Conservation (phyloP, 2,329 filamentous ascomycete genomes). For the Clarireedia paspali region DNA sequence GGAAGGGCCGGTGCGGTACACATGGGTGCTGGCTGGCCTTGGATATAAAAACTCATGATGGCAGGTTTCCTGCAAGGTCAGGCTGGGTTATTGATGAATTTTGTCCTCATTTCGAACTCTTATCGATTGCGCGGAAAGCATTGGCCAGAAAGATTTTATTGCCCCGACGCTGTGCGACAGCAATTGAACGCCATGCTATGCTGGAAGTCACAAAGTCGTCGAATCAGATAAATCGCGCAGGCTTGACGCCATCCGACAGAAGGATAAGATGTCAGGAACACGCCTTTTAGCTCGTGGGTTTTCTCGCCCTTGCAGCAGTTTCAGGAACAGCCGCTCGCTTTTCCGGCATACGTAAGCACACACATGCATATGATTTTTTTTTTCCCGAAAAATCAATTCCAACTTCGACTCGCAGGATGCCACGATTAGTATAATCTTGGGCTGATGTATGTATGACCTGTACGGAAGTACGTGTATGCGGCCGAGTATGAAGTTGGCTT, state of each 20-base stretch:
- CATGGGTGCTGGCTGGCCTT: neutral
- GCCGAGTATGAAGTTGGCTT: too few species aligned
- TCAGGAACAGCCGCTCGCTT: neutral
- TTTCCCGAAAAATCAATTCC: neutral
- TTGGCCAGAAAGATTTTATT: neutral
- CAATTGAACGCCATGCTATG: neutral
- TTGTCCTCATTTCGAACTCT: neutral
- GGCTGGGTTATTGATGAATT: neutral
- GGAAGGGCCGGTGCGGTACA: neutral
- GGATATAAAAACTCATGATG: neutral
- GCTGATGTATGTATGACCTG: too few species aligned
- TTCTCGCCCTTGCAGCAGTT: constrained; percentile 6
- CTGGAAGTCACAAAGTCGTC: neutral
- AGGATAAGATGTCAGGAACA: neutral
- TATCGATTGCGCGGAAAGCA: neutral
- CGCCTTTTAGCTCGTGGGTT: neutral
- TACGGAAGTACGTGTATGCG: too few species aligned
- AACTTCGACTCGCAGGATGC: neutral
- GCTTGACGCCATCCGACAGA: neutral
- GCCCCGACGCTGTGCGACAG: neutral
- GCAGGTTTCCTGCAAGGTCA: constrained; percentile 1
- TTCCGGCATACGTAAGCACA: neutral
- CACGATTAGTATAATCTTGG: neutral
- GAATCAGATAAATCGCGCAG: neutral
- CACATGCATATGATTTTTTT: neutral